Evolutionary conservation across 352 stramenopile species (phyloP).

Genomic region (Pythium folliculosum): DNA sequence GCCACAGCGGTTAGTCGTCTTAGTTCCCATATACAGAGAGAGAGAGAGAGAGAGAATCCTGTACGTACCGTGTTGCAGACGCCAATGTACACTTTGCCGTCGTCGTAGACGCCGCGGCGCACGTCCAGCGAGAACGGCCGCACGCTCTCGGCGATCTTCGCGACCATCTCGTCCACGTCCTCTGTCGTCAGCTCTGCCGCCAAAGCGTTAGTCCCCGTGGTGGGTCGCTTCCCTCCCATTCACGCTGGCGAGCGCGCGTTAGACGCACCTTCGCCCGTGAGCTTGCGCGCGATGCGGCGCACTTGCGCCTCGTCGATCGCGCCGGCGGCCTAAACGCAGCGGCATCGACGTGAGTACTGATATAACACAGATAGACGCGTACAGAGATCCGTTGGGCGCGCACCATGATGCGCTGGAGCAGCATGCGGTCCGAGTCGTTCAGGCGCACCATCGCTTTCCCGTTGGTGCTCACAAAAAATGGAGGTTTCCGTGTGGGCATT

Average conservation of each 20-base stretch:
- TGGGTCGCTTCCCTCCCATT: too few species aligned
- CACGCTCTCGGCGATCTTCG: constrained; percentile 56
- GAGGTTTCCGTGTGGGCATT: not conserved
- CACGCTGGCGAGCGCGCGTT: too few species aligned
- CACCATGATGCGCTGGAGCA: constrained; percentile 79
- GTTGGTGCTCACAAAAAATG: not conserved
- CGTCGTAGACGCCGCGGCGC: constrained; percentile 74
- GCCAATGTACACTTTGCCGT: constrained; percentile 80
- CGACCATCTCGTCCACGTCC: constrained; percentile 71
- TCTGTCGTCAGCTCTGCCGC: constrained; percentile 37
- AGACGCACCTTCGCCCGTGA: constrained; percentile 62
- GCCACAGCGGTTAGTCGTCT: too few species aligned
- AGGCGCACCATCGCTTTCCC: constrained; percentile 39
- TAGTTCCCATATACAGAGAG: too few species aligned
- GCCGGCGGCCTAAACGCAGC: constrained; percentile 44
- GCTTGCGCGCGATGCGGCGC: constrained; percentile 45
- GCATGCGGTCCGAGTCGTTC: constrained; percentile 71
- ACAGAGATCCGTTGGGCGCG: not conserved
- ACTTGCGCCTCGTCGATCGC: constrained; percentile 71
- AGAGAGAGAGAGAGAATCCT: too few species aligned
- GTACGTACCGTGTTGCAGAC: constrained; percentile 72
- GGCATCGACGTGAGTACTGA: not conserved
- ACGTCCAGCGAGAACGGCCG: constrained; percentile 73
- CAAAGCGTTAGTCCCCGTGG: not conserved
- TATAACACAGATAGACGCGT: not conserved